Conservation (phyloP, 106 monocot species). For the Xerophyta viscosa region DNA sequence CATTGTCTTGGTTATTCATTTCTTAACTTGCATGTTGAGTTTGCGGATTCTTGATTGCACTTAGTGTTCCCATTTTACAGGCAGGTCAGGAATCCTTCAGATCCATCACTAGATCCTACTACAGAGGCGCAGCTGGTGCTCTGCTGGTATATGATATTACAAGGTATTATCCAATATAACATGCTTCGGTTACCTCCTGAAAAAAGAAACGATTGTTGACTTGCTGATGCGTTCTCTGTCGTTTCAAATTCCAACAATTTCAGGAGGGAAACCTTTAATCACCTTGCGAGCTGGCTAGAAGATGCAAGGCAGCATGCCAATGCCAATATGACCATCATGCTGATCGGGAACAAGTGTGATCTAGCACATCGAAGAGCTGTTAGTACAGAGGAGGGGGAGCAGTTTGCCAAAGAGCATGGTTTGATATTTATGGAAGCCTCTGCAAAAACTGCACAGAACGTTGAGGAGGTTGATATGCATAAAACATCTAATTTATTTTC, state of each 20-base stretch:
- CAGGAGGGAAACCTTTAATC: slow-evolving; percentile 83
- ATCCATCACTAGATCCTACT: slow-evolving; percentile 80
- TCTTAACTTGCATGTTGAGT: too few relatives aligned
- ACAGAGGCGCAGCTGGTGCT: slow-evolving; percentile 80
- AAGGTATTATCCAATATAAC: slow-evolving; percentile 24
- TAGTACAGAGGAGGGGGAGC: slow-evolving; percentile 56
- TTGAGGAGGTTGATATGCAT: slow-evolving; percentile 32
- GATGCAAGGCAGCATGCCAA: slow-evolving; percentile 73
- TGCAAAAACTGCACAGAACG: slow-evolving; percentile 45
- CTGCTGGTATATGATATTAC: slow-evolving; percentile 79
- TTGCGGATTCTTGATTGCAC: too few relatives aligned
- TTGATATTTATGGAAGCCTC: slow-evolving; percentile 52
- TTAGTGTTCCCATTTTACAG: too few relatives aligned
- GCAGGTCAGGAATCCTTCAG: slow-evolving; percentile 84
- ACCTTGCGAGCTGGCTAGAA: slow-evolving; percentile 77
- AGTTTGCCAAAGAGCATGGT: slow-evolving; percentile 50
- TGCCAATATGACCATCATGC: slow-evolving; percentile 69
- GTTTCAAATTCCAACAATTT: not conserved
- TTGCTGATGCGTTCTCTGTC: too few relatives aligned
- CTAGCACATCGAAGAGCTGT: slow-evolving; percentile 57
- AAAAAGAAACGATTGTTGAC: too few relatives aligned
- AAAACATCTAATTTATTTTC: not conserved
- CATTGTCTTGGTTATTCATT: too few relatives aligned
- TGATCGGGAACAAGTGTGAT: slow-evolving; percentile 72
- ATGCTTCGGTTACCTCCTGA: too few relatives aligned